These are phyloP conservation scores for Hygrocybe coccinea DNA, from an alignment of 768 basidiomycete genomes.

Conservation along the genomic window DNA sequence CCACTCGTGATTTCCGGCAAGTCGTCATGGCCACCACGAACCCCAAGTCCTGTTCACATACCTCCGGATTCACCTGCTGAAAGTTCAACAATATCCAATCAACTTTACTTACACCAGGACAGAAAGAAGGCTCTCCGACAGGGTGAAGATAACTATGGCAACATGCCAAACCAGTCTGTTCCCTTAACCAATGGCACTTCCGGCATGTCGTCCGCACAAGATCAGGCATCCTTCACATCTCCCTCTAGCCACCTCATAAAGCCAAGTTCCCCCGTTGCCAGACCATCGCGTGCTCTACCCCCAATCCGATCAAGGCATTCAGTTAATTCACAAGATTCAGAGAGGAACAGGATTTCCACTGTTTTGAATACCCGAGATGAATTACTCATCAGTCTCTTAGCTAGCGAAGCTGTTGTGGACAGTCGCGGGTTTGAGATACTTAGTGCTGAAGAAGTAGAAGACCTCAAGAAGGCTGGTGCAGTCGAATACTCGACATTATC, in stretches of 20 bases:
- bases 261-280: constrained; percentile 22
- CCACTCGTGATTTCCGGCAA: constrained; percentile 26
- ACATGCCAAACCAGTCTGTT: constrained; percentile 22
- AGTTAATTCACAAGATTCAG: constrained; percentile 27
- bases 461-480: constrained; percentile 45
- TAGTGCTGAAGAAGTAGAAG: constrained; percentile 48
- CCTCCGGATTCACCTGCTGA: constrained; percentile 20
- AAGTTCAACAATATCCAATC: constrained; percentile 38
- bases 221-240: constrained; percentile 9
- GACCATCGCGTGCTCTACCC: constrained; percentile 36
- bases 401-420: constrained; percentile 93
- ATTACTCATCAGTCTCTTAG: constrained; percentile 81
- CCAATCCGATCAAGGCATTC: constrained; percentile 33
- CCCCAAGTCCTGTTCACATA: constrained; percentile 33
- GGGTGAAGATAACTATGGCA: constrained; percentile 22
- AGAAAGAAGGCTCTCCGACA: constrained; percentile 32
- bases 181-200: constrained; percentile 15
- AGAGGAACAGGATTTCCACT: constrained; percentile 42
- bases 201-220: not conserved
- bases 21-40: constrained; percentile 44
- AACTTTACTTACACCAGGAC: constrained; percentile 53
- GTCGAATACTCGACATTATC: not conserved
- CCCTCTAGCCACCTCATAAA: constrained; percentile 13
- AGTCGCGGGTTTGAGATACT: constrained; percentile 77
- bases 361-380: constrained; percentile 67